Evolutionary conservation across 2,329 filamentous ascomycete species (phyloP), one percentile per base, ranked within the genome.

Genomic region (Trichophyton mentagrophytes): DNA sequence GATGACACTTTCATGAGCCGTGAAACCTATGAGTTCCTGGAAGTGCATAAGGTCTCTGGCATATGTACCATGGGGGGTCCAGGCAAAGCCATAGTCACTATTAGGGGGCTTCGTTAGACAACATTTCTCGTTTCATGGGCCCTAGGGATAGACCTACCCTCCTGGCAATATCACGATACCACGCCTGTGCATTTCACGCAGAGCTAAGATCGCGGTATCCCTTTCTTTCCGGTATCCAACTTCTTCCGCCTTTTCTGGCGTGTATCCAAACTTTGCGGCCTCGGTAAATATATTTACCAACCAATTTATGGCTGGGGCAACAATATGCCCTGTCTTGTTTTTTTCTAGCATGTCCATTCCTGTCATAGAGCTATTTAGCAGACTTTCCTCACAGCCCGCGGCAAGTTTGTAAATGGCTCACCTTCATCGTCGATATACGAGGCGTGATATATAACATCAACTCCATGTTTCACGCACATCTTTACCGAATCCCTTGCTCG

Each of bases 391-490:
- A 5, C 20, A 30, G 3, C 6, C n/a, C n/a, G 15, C n/a, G 13
- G 22, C n/a, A 6, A 5, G 44, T 11, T 7, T 20, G 5, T 22
- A 8, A 17, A 53, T 9, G 22, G 22, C 51, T 53, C 62, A 62
- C 66, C 64, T 58, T 73, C 67, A 30, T 74, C 72, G 60, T 79
- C 76, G 13, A 76, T 76, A 57, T 73, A 79, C 0, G 71, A 75
- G 0, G 74, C 77, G 63, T 80, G 77, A 62, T 76, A 79, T 47
- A 80, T 78, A 5, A 78, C 73, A 56, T 79, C 77, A 0, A 79
- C 75, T 1, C 76, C 76, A 49, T 76, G 72, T 60, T 69, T 69
- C 44, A 76, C 65, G 64, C 73, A 78, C 69, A 77, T 72, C 51
- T 71, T 74, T 4, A 80, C 74, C 0, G 72, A 74, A 53, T 78